phyloP scores from a whole-genome alignment of 2,329 filamentous ascomycete species.

The Cryphonectria naterciae region DNA sequence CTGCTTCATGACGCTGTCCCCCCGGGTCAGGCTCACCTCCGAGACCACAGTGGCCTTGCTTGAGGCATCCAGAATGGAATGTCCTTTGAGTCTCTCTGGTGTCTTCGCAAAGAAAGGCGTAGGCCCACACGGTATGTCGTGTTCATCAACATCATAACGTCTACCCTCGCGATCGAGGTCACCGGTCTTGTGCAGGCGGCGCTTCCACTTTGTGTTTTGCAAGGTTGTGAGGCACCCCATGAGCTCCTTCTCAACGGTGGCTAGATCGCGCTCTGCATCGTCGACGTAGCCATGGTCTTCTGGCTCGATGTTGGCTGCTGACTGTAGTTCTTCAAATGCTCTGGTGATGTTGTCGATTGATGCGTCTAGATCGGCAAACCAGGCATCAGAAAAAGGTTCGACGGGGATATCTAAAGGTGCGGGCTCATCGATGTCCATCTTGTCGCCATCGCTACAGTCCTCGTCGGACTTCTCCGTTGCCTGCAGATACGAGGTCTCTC shows the following conservation, averaged over 20 bases:
- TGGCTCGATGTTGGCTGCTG: neutral
- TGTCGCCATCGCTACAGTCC: neutral
- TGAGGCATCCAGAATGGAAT: neutral
- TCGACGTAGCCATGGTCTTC: slow-evolving; percentile 12
- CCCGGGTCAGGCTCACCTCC: neutral
- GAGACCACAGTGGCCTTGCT: neutral
- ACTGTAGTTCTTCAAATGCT: slow-evolving; percentile 22
- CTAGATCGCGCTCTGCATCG: slow-evolving; percentile 14
- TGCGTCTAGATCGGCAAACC: slow-evolving; percentile 23
- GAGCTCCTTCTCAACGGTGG: slow-evolving; percentile 14
- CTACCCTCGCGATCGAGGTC: neutral
- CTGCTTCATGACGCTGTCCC: slow-evolving; percentile 17
- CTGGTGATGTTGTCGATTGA: slow-evolving; percentile 23
- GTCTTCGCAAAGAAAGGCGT: slow-evolving; percentile 7
- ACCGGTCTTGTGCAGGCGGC: neutral
- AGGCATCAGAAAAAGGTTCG: slow-evolving; percentile 20
- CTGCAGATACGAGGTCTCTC: neutral
- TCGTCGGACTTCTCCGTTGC: neutral
- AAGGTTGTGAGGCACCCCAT: slow-evolving; percentile 12
- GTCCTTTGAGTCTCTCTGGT: neutral
- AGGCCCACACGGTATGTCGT: neutral
- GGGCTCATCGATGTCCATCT: slow-evolving; percentile 13
- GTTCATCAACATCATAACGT: neutral
- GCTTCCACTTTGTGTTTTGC: neutral
- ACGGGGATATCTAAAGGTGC: neutral